Conservation (phyloP, 2,329 filamentous ascomycete genomes). For the Colletotrichum sidae region DNA sequence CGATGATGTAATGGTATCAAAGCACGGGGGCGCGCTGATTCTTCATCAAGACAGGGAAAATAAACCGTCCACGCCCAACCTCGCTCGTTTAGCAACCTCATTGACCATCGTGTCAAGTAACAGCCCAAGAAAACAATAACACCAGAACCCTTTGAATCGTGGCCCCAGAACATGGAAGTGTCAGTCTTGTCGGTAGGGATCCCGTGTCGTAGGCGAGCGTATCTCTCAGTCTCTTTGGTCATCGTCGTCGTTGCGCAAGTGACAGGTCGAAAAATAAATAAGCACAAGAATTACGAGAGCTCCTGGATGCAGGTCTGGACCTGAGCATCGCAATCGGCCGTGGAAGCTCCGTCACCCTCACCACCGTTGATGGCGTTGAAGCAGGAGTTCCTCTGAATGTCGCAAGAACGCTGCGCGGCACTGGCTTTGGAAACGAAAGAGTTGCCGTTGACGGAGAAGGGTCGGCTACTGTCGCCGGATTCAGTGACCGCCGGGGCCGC, state of each 20-base stretch:
- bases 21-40: slow-evolving; percentile 17
- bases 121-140: slow-evolving; percentile 19
- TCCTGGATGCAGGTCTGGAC: slow-evolving; percentile 55
- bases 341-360: slow-evolving; percentile 50
- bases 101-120: slow-evolving; percentile 7
- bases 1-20: slow-evolving; percentile 33
- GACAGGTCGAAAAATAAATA: neutral
- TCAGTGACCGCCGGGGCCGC: slow-evolving; percentile 62
- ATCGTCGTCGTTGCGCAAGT: slow-evolving; percentile 12
- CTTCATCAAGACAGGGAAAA: slow-evolving; percentile 24
- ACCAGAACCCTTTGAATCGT: slow-evolving; percentile 21
- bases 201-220: slow-evolving; percentile 11
- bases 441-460: slow-evolving; percentile 67
- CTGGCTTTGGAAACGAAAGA: slow-evolving; percentile 67
- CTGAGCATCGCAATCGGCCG: slow-evolving; percentile 68
- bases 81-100: slow-evolving; percentile 21
- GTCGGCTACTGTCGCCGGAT: slow-evolving; percentile 60
- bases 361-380: slow-evolving; percentile 67
- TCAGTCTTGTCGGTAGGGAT: slow-evolving; percentile 4
- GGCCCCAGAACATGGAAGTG: neutral
- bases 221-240: slow-evolving; percentile 7
- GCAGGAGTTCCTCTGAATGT: slow-evolving; percentile 73
- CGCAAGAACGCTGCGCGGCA: slow-evolving; percentile 70
- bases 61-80: slow-evolving; percentile 24
- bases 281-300: slow-evolving; percentile 41